Evolutionary conservation across 2,329 filamentous ascomycete genomes (phyloP).

Genomic region (Alternaria longipes): DNA sequence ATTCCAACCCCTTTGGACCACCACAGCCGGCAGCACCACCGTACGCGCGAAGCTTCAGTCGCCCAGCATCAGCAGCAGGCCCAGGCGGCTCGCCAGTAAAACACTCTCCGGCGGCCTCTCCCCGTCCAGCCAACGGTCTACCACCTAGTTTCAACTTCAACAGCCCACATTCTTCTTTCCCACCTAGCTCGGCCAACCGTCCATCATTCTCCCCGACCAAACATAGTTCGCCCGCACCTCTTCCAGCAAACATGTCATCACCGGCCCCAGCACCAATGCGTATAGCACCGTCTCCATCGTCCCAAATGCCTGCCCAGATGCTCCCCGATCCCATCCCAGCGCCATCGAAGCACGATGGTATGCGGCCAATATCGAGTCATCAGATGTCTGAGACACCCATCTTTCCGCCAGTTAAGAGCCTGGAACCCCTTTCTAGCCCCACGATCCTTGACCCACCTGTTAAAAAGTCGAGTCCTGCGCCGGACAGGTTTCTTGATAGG

Average conservation of each 20-base stretch:
- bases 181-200: conserved; percentile 42
- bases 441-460: conserved; percentile 69
- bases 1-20: conserved; percentile 31
- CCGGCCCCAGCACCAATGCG: conserved; percentile 38
- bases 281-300: conserved; percentile 40
- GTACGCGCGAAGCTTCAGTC: conserved; percentile 43
- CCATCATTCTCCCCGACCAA: conserved; percentile 52
- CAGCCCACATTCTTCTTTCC: conserved; percentile 60
- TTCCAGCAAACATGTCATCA: conserved; percentile 45
- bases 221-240: conserved; percentile 50
- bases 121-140: conserved; percentile 44
- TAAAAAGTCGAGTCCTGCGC: conserved; percentile 56
- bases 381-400: conserved; percentile 54
- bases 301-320: conserved; percentile 45
- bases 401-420: conserved; percentile 65
- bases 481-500: conserved; percentile 12
- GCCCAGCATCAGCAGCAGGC: conserved; percentile 42
- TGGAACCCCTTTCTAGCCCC: conserved; percentile 67
- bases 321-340: conserved; percentile 52
- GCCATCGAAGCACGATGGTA: conserved; percentile 58
- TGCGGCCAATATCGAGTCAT: conserved; percentile 44
- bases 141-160: conserved; percentile 46
- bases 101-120: conserved; percentile 47
- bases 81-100: conserved; percentile 47
- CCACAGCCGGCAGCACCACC: conserved; percentile 27